Base-by-base conservation (phyloP, 257 asterid species). In the Craterostigma plantagineum region DNA sequence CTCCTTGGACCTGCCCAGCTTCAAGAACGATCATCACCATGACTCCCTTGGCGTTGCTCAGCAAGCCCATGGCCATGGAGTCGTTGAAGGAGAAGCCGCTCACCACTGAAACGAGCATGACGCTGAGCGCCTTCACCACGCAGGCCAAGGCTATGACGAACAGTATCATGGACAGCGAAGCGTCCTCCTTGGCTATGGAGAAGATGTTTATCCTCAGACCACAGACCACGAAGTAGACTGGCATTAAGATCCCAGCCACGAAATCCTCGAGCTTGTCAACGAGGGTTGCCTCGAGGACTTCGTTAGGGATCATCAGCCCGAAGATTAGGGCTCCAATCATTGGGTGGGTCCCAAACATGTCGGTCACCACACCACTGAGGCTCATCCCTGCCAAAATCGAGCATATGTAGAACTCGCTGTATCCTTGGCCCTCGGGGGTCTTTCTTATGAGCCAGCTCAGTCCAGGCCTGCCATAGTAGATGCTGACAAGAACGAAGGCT, bases 251-350 rank as follows among this genome's bases (percentile, higher is more conserved):
- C 37, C 92, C 99, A 49, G 61, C 11, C 48, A 83, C 79, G 13
- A 83, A 74, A 42, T 90, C 95, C 43, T 76, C 91, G 42, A 90
- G 69, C 69, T 57, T 77, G 1, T 83, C 91, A 14, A 75, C 54
- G 9, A 83, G 54, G 0, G 84, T 64, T 8, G 83, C 76, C 55
- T 70, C 81, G 33, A 90, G 91, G 38, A 65, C 74, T 43, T 83
- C 86, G 34, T 55, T 68, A 1, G 95, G 94, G 38, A 90, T 65
- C 43, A 69, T 57, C 11, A 83, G 75, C 12, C 98, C 98, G 47
- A 74, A 90, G 17, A 83, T 34, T 11, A 90, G 77, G 0, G 92
- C 92, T 37, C 99, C 99, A 4, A 90, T 64, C 80, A 90, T 77
- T 4, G 99, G 92, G 18, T 90, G 99, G 5, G 99, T 77, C 0